Conservation (phyloP, 148 eudicot species). For the Linanthus parryae region DNA sequence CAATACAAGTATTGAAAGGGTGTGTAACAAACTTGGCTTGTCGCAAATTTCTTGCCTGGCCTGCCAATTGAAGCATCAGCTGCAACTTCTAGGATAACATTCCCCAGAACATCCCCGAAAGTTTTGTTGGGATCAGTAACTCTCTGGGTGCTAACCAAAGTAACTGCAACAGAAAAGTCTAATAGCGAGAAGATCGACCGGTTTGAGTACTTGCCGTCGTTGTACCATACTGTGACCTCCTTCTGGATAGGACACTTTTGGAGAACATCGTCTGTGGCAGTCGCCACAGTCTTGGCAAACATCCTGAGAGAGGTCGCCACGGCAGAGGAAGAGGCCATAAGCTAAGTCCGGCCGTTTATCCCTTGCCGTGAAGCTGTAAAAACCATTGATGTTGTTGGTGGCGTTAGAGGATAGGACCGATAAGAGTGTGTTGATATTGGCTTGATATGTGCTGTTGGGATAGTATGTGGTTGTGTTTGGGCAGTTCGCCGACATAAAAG, state of each 20-base stretch:
- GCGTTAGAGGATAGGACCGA: not conserved
- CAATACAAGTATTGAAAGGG: conserved; percentile 8
- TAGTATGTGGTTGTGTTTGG: not conserved
- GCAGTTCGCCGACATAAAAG: no score
- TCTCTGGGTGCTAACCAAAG: not conserved
- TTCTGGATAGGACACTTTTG: not conserved
- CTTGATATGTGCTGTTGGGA: not conserved
- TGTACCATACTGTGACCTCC: conserved; percentile 17
- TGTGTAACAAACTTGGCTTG: conserved; percentile 10
- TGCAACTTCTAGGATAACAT: not conserved
- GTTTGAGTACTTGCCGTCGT: conserved; percentile 23
- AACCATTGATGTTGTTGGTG: not conserved
- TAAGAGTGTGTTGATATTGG: conserved; percentile 6
- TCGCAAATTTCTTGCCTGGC: conserved; percentile 12
- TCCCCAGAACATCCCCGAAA: not conserved
- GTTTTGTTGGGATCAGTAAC: not conserved
- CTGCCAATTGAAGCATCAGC: not conserved
- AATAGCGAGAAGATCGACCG: not conserved
- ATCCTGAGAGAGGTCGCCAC: conserved; percentile 17
- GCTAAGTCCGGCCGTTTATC: not conserved
- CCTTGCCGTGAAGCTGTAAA: conserved; percentile 3
- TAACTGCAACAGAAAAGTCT: not conserved
- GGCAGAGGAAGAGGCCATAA: conserved; percentile 35
- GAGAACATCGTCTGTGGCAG: not conserved
- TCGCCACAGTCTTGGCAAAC: conserved; percentile 17